Percentiles rank a stretch among this genome's conserved stretches.
These are phyloP conservation scores for Drechslerella stenobrocha DNA, from an alignment of 2,329 filamentous ascomycete genomes.

Conservation along the genomic window DNA sequence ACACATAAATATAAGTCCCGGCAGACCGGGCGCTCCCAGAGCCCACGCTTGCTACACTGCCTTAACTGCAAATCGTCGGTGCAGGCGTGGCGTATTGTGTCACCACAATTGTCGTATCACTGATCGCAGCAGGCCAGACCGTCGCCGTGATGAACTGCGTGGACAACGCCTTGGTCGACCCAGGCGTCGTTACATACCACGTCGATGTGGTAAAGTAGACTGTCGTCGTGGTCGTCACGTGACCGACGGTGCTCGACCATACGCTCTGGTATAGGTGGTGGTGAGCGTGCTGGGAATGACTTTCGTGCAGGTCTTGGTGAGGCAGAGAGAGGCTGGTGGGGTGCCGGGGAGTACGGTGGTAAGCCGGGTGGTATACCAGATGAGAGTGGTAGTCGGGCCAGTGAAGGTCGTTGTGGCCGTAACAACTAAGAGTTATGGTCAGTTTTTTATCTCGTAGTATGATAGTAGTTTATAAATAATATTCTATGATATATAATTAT, in stretches of 20 bases:
- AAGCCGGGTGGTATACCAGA: constrained; percentile 12
- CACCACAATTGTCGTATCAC: constrained; percentile 4
- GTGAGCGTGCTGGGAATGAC: constrained; percentile 13
- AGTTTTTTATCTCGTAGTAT: background rate
- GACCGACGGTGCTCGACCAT: constrained; percentile 26
- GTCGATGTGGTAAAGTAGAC: constrained; percentile 14
- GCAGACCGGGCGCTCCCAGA: too few species aligned
- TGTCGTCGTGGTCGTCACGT: constrained; percentile 28
- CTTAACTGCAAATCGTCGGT: constrained; percentile 17
- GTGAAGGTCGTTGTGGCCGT: background rate
- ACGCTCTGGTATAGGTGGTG: constrained; percentile 18
- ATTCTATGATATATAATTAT: background rate
- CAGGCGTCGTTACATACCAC: constrained; percentile 23
- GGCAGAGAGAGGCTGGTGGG: constrained; percentile 21
- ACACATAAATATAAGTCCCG: too few species aligned
- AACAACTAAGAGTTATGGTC: background rate
- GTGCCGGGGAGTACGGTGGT: constrained; percentile 14
- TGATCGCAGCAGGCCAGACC: constrained; percentile 7
- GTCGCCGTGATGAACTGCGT: constrained; percentile 6
- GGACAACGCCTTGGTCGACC: constrained; percentile 10
- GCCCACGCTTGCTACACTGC: too few species aligned
- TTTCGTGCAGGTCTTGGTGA: constrained; percentile 20
- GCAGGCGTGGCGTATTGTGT: constrained; percentile 30
- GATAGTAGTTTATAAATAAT: background rate
- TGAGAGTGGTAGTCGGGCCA: background rate